Conservation (phyloP, 192 early-diverging fungal genomes). For the Coemansia sp. region DNA sequence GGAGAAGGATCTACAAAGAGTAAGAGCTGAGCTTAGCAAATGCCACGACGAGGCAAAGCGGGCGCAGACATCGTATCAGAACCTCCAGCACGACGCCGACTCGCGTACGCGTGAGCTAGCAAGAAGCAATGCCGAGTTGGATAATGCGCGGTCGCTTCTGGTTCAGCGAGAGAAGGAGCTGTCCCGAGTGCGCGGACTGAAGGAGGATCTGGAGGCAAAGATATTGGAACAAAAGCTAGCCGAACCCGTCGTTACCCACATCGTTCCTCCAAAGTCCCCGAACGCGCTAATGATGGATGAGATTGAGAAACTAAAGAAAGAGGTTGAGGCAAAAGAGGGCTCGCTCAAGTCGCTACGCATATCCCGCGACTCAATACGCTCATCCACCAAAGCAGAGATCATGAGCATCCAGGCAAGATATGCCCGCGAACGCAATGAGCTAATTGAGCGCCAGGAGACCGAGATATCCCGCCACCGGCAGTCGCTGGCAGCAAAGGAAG, state of each 20-base stretch:
- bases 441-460: conserved; percentile 33
- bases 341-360: conserved; percentile 53
- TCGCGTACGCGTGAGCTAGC: conserved; percentile 31
- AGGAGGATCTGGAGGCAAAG: conserved; percentile 50
- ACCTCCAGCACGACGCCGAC: conserved; percentile 42
- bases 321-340: conserved; percentile 46
- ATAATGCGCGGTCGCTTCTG: conserved; percentile 36
- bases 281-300: conserved; percentile 36
- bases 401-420: conserved; percentile 52
- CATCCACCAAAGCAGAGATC: conserved; percentile 48
- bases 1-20: conserved; percentile 47
- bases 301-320: conserved; percentile 43
- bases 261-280: conserved; percentile 33
- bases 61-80: conserved; percentile 21
- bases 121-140: conserved; percentile 44
- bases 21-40: conserved; percentile 42
- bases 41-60: conserved; percentile 31
- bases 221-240: conserved; percentile 31
- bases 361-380: conserved; percentile 47
- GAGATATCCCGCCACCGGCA: conserved; percentile 36
- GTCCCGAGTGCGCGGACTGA: conserved; percentile 46
- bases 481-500: conserved; percentile 36
- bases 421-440: conserved; percentile 41
- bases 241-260: conserved; percentile 19
- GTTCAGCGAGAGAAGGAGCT: conserved; percentile 44